Evolutionary conservation across 2,329 filamentous ascomycete species (phyloP), one percentile per base, ranked within the genome.

Genomic region (Penicillium nordicum): DNA sequence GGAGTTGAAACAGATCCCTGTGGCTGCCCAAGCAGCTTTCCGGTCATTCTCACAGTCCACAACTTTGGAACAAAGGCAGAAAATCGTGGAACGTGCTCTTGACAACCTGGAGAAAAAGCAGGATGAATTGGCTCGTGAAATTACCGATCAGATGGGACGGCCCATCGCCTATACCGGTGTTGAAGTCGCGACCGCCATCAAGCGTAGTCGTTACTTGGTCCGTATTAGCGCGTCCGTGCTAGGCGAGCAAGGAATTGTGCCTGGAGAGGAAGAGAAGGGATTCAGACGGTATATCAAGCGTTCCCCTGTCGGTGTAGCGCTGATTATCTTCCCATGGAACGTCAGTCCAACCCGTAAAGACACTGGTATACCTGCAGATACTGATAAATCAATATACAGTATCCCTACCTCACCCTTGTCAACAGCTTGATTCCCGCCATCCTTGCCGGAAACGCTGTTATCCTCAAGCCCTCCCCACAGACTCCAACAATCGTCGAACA

Each of bases 271-370:
- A 2, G 91, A 97, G 76, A 84, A 88, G 68, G 92, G 93, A 0
- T 97, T 96, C 80, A 92, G 88, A 77, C 84, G 93, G 63, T 97
- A 90, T 70, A 91, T 97, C 71, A 87, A 87, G 72, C 96, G 95
- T 76, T 84, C 90, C 9, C 90, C 93, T 0, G 84, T 97, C 50
- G 93, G 93, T 0, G 91, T 92, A 11, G 89, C 94, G 16, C 81
- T 97, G 57, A 83, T 97, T 63, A 85, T 97, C 58, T 97, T 97
- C 76, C 89, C 93, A 0, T 97, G 93, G 93, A 97, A 97, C 77
- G 92, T 94, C 76, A 77, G 90, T 81, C 4, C 5, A 27, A 44
- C 5, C 14, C 25, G n/a, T 27, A 8, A 25, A 18, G 11, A 40
- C 25, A n/a, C 38, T 12, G 16, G 14, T 48, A 10, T 27, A 25